Evolutionary conservation across 371 early-diverging fungal genomes (phyloP).

Genomic region (Syncephalastrum racemosum): DNA sequence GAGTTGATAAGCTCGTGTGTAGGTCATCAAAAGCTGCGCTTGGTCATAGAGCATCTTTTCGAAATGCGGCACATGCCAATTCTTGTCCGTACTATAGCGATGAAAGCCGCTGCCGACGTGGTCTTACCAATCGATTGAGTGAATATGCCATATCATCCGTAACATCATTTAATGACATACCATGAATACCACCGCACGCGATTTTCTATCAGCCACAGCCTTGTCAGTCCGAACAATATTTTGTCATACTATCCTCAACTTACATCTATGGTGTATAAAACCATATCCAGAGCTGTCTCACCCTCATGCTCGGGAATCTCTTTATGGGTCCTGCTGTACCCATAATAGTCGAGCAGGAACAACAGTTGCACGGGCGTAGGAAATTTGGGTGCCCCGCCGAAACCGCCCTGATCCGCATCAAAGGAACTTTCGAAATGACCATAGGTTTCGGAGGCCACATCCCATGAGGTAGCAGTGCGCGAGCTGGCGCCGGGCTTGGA

Average conservation of each 20-base stretch:
- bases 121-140: constrained; percentile 25
- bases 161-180: constrained; percentile 19
- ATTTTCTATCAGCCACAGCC: constrained; percentile 31
- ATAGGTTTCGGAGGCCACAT: constrained; percentile 32
- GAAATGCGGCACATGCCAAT: constrained; percentile 60
- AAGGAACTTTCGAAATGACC: constrained; percentile 39
- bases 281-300: constrained; percentile 56
- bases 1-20: constrained; percentile 46
- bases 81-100: constrained; percentile 45
- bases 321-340: constrained; percentile 23
- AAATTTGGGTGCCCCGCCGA: constrained; percentile 66
- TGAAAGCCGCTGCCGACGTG: constrained; percentile 67
- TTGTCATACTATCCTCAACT: background rate
- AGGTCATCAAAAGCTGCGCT: constrained; percentile 60
- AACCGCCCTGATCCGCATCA: constrained; percentile 60
- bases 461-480: background rate
- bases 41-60: constrained; percentile 76
- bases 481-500: too few species aligned
- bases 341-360: constrained; percentile 56
- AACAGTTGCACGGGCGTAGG: constrained; percentile 61
- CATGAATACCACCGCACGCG: constrained; percentile 64
- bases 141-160: background rate
- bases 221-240: background rate
- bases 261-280: constrained; percentile 53
- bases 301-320: constrained; percentile 24